Conservation (phyloP, 768 basidiomycete species). For the Neoboletus subvelutipes region DNA sequence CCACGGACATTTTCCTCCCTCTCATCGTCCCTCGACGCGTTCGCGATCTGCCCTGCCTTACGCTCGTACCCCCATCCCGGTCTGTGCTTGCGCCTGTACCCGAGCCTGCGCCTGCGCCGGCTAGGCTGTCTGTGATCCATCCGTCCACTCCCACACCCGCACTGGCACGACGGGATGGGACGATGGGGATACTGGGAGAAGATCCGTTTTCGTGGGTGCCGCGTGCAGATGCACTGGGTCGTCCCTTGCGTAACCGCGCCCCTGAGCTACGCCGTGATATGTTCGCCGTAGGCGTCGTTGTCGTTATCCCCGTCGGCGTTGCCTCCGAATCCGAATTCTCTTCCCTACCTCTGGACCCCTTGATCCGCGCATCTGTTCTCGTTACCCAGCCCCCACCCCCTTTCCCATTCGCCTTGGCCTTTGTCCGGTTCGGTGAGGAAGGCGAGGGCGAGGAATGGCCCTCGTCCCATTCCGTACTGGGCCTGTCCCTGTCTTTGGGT, state of each 20-base stretch:
- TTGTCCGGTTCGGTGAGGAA: not conserved
- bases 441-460: not conserved
- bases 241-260: conserved; percentile 19
- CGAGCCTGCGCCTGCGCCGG: not conserved
- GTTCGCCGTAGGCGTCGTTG: not conserved
- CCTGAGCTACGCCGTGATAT: not conserved
- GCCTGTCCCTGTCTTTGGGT: conserved; percentile 11
- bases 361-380: conserved; percentile 26
- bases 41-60: not conserved
- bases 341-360: not conserved
- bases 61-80: not conserved
- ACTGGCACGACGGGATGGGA: not conserved
- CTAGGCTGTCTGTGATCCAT: conserved; percentile 20
- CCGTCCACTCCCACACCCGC: conserved; percentile 8
- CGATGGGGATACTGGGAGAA: not conserved
- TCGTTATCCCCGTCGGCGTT: not conserved
- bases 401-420: not conserved
- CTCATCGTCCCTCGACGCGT: conserved; percentile 4
- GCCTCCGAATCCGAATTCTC: conserved; percentile 22
- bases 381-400: conserved; percentile 25
- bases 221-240: not conserved
- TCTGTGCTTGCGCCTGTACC: not conserved
- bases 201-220: conserved; percentile 2
- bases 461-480: conserved; percentile 14
- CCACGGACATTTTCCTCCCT: conserved; percentile 23